Evolutionary conservation across 805 yeast genomes (phyloP).

Genomic region (Barnettozyma siamensis): DNA sequence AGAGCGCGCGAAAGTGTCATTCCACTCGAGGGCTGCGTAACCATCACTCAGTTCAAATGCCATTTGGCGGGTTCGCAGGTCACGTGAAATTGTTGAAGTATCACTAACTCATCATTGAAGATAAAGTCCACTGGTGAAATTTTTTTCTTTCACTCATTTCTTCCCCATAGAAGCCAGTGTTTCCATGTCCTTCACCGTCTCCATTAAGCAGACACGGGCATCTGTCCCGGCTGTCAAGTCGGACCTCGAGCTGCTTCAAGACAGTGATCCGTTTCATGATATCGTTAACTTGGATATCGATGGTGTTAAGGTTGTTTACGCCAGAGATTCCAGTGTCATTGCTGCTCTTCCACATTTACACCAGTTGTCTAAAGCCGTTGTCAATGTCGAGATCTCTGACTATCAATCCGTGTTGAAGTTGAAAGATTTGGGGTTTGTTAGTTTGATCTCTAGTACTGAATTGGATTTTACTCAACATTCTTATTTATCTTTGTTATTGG

Average conservation of each 20-base stretch:
- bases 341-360: slow-evolving; percentile 54
- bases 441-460: slow-evolving; percentile 60
- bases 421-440: slow-evolving; percentile 60
- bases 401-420: slow-evolving; percentile 64
- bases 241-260: slow-evolving; percentile 9
- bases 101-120: no score
- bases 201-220: slow-evolving; percentile 7
- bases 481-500: slow-evolving; percentile 51
- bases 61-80: no score
- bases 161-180: no score
- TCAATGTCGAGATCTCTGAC: slow-evolving; percentile 63
- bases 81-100: neutral
- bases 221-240: slow-evolving; percentile 2
- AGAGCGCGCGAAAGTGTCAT: no score
- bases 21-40: no score
- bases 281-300: slow-evolving; percentile 3
- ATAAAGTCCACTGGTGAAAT: no score
- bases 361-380: slow-evolving; percentile 42
- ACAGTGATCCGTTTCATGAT: slow-evolving; percentile 9
- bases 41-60: no score
- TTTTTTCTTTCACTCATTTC: no score
- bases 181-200: slow-evolving; percentile 7
- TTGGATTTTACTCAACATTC: slow-evolving; percentile 50
- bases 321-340: slow-evolving; percentile 49
- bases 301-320: slow-evolving; percentile 30